Evolutionary conservation across 208 protist genomes (phyloP), one percentile per base, ranked within the genome.

Genomic region (Blechomonas ayalai): DNA sequence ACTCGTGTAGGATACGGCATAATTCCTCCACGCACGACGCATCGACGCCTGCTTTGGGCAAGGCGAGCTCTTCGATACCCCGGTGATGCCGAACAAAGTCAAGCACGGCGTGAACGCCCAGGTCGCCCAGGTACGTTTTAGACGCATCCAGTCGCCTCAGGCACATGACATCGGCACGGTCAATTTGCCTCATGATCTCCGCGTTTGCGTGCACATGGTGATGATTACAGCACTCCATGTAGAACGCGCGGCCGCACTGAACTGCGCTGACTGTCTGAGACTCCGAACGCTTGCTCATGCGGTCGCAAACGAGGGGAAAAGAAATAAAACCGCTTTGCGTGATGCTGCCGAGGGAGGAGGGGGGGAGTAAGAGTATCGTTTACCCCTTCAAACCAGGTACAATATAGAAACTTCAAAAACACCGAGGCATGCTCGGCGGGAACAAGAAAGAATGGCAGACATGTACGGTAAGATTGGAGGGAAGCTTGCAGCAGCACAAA

Each of bases 11-110:
- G 22, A 90, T 56, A 13, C 51, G 25, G 55, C 73, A 73, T 2
- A 93, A 59, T 16, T 75, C 55, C 34, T 79, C 70, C 12, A 93
- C 65, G 62, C 78, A 80, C 24, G 40, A 35, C 26, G 60, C 52
- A 35, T 83, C 68, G 2, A 90, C 55, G 43, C 67, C 67, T 54
- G 90, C 90, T 49, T 82, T 66, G 27, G 44, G 55, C 25, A 93
- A 54, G 12, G 66, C 42, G 8, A 93, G 41, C 49, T 61, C 52
- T 39, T 64, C 58, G 31, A 93, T 32, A 32, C 75, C 67, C 16
- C 68, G 59, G 46, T 90, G 77, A 24, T 76, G 64, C 5, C 45
- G 49, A 16, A 82, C 63, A 46, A 88, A 76, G 42, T 77, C 62
- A 1, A 93, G 66, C 12, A 93, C 54, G 4, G 81, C 80, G 39